Percentiles rank a stretch among this genome's conserved stretches.
Evolutionary conservation across 164 flowering plant genomes (phyloP).

Genomic region (Nymphaea thermarum): DNA sequence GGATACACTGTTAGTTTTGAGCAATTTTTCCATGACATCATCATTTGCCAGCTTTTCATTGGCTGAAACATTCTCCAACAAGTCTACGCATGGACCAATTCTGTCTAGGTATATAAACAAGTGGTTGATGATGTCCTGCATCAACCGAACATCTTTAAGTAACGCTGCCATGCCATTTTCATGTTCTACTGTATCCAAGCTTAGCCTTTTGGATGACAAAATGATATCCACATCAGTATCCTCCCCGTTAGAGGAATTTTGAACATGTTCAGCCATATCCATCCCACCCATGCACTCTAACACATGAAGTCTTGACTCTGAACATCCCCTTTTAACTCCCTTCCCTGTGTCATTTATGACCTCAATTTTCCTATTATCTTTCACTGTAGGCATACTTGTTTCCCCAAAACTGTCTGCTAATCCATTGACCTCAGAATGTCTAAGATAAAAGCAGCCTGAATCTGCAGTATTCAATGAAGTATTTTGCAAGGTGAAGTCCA

Average conservation of each 20-base stretch:
- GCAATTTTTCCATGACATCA: neutral
- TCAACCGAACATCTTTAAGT: neutral
- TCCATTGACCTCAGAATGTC: neutral
- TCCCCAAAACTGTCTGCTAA: neutral
- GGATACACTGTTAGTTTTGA: neutral
- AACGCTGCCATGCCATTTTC: neutral
- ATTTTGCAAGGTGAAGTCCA: neutral
- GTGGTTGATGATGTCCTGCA: neutral
- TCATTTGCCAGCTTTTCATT: neutral
- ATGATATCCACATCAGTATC: neutral
- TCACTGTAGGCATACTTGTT: neutral
- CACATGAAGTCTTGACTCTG: neutral
- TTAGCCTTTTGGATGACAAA: neutral
- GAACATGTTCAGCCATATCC: neutral
- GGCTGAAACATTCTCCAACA: neutral
- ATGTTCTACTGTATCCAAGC: neutral
- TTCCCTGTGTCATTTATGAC: neutral
- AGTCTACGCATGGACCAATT: neutral
- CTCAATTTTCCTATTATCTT: neutral
- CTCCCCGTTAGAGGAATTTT: neutral
- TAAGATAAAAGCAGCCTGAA: neutral
- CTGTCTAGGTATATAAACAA: neutral
- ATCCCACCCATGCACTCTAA: neutral
- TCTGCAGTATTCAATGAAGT: neutral
- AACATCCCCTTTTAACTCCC: neutral